phyloP scores from a whole-genome alignment of 768 basidiomycete species.

The Cubamyces sp. region DNA sequence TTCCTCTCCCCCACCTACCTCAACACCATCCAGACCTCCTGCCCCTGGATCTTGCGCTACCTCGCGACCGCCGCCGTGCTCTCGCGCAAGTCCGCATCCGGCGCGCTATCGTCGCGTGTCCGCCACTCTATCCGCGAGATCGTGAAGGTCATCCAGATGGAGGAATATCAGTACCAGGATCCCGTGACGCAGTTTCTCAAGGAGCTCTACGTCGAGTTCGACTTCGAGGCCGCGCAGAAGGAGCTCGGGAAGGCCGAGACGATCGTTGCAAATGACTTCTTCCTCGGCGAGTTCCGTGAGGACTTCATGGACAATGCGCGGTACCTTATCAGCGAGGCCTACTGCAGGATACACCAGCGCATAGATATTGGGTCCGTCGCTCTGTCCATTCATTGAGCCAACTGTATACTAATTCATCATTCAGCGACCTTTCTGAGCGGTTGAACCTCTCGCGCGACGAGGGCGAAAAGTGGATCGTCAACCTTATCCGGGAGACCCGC shows the following conservation, averaged over 20 bases:
- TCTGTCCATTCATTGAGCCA: background rate
- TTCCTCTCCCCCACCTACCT: slow-evolving; percentile 97
- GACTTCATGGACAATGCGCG: slow-evolving; percentile 97
- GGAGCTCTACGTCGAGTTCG: slow-evolving; percentile 93
- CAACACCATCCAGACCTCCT: slow-evolving; percentile 97
- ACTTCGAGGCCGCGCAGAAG: slow-evolving; percentile 93
- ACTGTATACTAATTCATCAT: background rate
- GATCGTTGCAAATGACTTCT: slow-evolving; percentile 92
- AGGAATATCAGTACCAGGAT: slow-evolving; percentile 95
- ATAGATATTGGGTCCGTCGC: slow-evolving; percentile 78
- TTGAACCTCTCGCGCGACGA: slow-evolving; percentile 93
- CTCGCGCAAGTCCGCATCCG: slow-evolving; percentile 74
- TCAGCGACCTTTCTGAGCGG: slow-evolving; percentile 88
- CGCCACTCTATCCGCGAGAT: slow-evolving; percentile 89
- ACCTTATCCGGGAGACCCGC: slow-evolving; percentile 95
- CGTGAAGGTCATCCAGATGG: slow-evolving; percentile 91
- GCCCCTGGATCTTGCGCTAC: slow-evolving; percentile 94
- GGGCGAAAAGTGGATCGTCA: slow-evolving; percentile 99
- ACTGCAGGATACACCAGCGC: slow-evolving; percentile 94
- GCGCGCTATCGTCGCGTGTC: slow-evolving; percentile 68
- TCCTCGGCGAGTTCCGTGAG: slow-evolving; percentile 86
- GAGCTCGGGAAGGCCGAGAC: slow-evolving; percentile 77
- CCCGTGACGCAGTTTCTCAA: slow-evolving; percentile 92
- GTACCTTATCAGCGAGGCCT: slow-evolving; percentile 95
- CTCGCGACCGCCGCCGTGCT: slow-evolving; percentile 92